phyloP scores from a whole-genome alignment of 1,139 yeast genomes.

The Kodamaea fungicola region DNA sequence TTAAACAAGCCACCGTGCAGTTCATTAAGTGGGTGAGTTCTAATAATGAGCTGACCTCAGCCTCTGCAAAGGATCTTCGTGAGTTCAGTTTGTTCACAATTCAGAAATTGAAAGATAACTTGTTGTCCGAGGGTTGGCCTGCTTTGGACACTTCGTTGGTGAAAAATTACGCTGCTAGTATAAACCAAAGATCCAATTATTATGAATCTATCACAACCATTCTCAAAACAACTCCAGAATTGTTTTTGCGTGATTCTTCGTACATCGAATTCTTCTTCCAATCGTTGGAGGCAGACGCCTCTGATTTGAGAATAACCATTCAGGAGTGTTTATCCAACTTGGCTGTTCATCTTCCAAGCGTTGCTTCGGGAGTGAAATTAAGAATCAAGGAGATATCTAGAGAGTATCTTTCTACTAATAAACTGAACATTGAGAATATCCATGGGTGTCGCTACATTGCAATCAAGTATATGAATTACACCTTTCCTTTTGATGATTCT shows the following conservation, averaged over 20 bases:
- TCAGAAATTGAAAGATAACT: slow-evolving; percentile 45
- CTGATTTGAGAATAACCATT: slow-evolving; percentile 63
- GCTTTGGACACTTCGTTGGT: slow-evolving; percentile 31
- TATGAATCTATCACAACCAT: slow-evolving; percentile 78
- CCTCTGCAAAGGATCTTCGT: slow-evolving; percentile 11
- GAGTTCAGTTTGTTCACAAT: slow-evolving; percentile 44
- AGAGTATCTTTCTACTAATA: slow-evolving; percentile 29
- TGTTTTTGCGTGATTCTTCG: slow-evolving; percentile 44
- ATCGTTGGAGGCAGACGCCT: slow-evolving; percentile 62
- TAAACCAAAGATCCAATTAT: slow-evolving; percentile 54
- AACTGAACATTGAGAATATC: slow-evolving; percentile 17
- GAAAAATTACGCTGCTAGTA: slow-evolving; percentile 25
- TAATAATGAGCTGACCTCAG: slow-evolving; percentile 14
- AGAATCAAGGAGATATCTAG: slow-evolving; percentile 45
- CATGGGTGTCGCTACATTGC: slow-evolving; percentile 56
- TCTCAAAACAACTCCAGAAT: slow-evolving; percentile 45
- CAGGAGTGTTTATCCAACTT: slow-evolving; percentile 71
- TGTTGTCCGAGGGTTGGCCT: slow-evolving; percentile 63
- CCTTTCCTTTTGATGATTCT: slow-evolving; percentile 67
- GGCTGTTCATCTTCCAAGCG: slow-evolving; percentile 42
- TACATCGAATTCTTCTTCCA: slow-evolving; percentile 67
- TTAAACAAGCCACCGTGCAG: slow-evolving; percentile 51
- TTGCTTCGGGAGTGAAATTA: slow-evolving; percentile 36
- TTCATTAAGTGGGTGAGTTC: slow-evolving; percentile 57
- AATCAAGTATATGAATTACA: slow-evolving; percentile 60